Percentiles rank a stretch among this genome's conserved stretches.
Evolutionary conservation across 192 early-diverging fungal species (phyloP).

Genomic region (Podila verticillata): DNA sequence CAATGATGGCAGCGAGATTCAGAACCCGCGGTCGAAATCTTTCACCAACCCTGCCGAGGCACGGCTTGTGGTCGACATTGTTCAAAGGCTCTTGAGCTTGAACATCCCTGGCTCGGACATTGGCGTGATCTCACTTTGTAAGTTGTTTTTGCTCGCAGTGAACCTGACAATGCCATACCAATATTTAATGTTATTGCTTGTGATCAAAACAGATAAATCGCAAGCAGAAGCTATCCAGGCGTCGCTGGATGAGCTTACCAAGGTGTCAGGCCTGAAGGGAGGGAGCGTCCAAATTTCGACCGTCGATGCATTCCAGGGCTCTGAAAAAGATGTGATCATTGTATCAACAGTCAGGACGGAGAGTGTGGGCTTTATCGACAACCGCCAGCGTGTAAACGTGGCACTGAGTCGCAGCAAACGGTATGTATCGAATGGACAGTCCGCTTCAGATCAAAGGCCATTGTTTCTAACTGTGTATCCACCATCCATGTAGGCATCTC

Average conservation of each 20-base stretch:
- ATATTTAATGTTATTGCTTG: too few relatives aligned
- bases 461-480: not conserved
- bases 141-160: slow-evolving; percentile 15
- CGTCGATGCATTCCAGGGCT: slow-evolving; percentile 82
- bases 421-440: slow-evolving; percentile 23
- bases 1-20: slow-evolving; percentile 59
- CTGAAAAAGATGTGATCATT: slow-evolving; percentile 81
- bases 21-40: slow-evolving; percentile 56
- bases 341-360: slow-evolving; percentile 71
- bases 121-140: slow-evolving; percentile 79
- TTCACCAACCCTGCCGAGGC: slow-evolving; percentile 67
- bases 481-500: slow-evolving; percentile 56
- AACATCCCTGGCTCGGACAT: slow-evolving; percentile 60
- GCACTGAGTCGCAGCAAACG: slow-evolving; percentile 77
- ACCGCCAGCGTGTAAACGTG: slow-evolving; percentile 75
- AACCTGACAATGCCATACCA: too few relatives aligned
- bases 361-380: slow-evolving; percentile 71
- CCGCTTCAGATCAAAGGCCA: not conserved
- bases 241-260: slow-evolving; percentile 14
- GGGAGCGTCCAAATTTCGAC: slow-evolving; percentile 63
- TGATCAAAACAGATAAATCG: slow-evolving; percentile 63
- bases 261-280: slow-evolving; percentile 46
- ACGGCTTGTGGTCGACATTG: slow-evolving; percentile 49
- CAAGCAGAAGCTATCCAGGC: slow-evolving; percentile 63
- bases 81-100: slow-evolving; percentile 52